Evolutionary conservation across 2,329 filamentous ascomycete species (phyloP), one percentile per base, ranked within the genome.

Genomic region (Gremmenia infestans): DNA sequence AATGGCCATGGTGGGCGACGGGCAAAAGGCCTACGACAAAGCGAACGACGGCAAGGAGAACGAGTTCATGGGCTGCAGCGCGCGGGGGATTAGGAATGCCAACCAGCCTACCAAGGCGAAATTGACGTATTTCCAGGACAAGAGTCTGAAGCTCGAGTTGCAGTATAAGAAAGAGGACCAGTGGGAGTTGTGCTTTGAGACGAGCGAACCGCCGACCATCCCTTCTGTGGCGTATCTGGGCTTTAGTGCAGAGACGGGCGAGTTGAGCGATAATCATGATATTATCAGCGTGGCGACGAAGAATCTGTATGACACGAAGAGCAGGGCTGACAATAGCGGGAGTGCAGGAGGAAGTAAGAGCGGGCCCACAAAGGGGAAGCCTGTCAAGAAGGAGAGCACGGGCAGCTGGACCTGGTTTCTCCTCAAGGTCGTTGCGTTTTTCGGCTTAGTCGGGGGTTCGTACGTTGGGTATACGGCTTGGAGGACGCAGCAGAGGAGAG

Each of bases 1-100:
- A 68, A 97, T 97, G 92, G 93, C 92, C 60, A 97, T 97, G 94
- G 80, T 91, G 64, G 94, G 94, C 58, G 94, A 99, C 72, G 93
- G 94, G 60, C 79, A 91, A 70, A 96, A 88, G 6, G 72, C 78
- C 14, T 99, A 99, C 75, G 91, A 97, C 78, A 91, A 97, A 77
- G 85, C 86, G 66, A 92, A 92, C 68, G 94, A 99, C 69, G 94
- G 94, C 71, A 97, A 97, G 79, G 82, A 85, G 55, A 91, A 89
- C 67, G 94, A 99, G 75, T 79, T 97, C 59, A 92, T 91, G 52
- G 94, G 94, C 57, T 99, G 94, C 79, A 97, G 93, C 74, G 93
- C 92, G 56, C 85, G 94, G 58, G 93, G 93, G 61, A 85, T 99
- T 65, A 89, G 94, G 67, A 88, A 91, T 68, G 80, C 89, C 58